These are phyloP conservation scores for Dichotomocladium elegans DNA, from an alignment of 371 early-diverging fungal genomes.

Conservation along the genomic window DNA sequence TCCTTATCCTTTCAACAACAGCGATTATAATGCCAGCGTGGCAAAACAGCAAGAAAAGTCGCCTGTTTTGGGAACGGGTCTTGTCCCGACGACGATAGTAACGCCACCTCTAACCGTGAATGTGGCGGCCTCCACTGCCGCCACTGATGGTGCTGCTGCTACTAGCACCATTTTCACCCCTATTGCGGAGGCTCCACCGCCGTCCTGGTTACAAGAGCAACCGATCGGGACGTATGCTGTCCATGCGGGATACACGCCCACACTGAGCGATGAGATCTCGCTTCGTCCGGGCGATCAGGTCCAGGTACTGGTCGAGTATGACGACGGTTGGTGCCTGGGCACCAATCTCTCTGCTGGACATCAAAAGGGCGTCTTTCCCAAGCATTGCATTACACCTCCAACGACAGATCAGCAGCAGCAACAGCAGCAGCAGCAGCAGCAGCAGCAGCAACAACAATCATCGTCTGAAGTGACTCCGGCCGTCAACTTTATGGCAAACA, in stretches of 20 bases:
- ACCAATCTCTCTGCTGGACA: constrained; percentile 12
- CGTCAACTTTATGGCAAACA: not conserved
- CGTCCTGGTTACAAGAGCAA: not conserved
- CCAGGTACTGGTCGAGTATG: constrained; percentile 21
- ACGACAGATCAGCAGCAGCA: not conserved
- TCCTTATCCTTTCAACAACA: not conserved
- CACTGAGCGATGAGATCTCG: constrained; percentile 22
- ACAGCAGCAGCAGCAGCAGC: not conserved
- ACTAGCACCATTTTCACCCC: not conserved
- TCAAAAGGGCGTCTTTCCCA: constrained; percentile 50
- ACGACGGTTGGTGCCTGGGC: constrained; percentile 24
- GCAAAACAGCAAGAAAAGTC: not conserved
- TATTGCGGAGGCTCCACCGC: not conserved
- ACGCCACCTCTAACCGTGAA: not conserved
- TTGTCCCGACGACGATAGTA: too few relatives aligned
- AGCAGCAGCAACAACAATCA: too few relatives aligned
- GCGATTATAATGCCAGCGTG: not conserved
- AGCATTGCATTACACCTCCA: constrained; percentile 32
- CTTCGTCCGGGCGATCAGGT: constrained; percentile 23
- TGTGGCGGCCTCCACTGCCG: constrained; percentile 2
- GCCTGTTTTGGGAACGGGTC: not conserved
- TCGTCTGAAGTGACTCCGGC: too few relatives aligned
- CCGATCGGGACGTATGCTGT: constrained; percentile 38
- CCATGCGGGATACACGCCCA: constrained; percentile 32
- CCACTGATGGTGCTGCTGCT: not conserved